Evolutionary conservation across 768 basidiomycete species (phyloP), one percentile per base, ranked within the genome.

Genomic region (Mycena haematopus): DNA sequence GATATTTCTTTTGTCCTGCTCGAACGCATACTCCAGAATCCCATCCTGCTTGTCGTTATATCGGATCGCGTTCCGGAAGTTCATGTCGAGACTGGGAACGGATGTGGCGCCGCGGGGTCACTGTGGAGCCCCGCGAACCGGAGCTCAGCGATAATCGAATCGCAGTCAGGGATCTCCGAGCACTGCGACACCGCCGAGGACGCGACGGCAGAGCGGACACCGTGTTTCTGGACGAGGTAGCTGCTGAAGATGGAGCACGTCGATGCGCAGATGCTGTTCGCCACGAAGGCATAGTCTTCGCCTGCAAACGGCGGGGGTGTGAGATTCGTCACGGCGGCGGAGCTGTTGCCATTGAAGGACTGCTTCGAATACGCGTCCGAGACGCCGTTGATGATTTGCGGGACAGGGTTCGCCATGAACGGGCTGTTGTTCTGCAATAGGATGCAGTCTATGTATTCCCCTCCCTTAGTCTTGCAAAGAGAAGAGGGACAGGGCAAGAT

Each of bases 11-110:
- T 31, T 66, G 25, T 45, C 65, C 61, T 22, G 36, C 61, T 66
- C 65, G 11, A n/a, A 66, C 60, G 62, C 65, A 35, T 66, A 66
- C n/a, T 66, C 65, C 36, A 66, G 29, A 27, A 66, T 66, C n/a
- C 60, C 65, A 47, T 66, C 60, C 53, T 62, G 31, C 52, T 66
- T 42, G 44, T 66, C 65, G 15, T 62, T 56, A 25, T 62, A 66
- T 38, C 60, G 65, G 27, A 66, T 62, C 40, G 60, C 65, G 24
- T 66, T 66, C 40, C 65, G 10, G 52, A 66, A 66, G 58, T 66
- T 66, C 56, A 66, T 50, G 52, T 58, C 6, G 40, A 13, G 15
- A 67, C 49, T 11, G 66, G 66, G n/a, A 67, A 44, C 19, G 66
- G 66, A 58, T 67, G 66, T 21, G 66, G 66, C 24, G 66, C 66